Base-by-base conservation (phyloP, 495 filamentous ascomycete genomes). In the Tuber indicum region DNA sequence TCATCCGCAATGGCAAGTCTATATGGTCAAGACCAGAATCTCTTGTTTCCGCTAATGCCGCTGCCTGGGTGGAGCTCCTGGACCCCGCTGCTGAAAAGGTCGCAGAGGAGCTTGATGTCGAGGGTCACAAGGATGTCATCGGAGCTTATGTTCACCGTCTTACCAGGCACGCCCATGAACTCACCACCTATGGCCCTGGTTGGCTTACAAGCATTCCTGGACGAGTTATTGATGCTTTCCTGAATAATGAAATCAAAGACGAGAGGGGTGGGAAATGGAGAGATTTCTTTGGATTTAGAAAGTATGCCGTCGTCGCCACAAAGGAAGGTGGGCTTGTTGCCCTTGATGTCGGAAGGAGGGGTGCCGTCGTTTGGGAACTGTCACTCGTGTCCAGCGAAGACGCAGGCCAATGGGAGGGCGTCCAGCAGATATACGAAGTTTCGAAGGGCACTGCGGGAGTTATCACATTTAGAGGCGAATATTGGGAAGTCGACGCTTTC, bases 271-370 rank as follows among this genome's bases (percentile, higher is more conserved):
- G 88, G n/a, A 86, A 87, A 58, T 90, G 89, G 23, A 85, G 91
- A 19, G 93, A 98, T 82, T 90, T 88, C 82, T 98, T 98, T 83
- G 96, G 95, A 43, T 92, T 97, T 82, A 89, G 91, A 76, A 97
- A 96, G 84, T 85, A 95, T 46, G 88, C 91, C 10, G 86, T 97
- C 77, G 87, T 96, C 70, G 94, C 93, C 10, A 97, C 95, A 12
- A 87, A 90, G 76, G 89, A 89, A 75, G 95, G 95, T 14, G 89
- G 92, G 73, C 84, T 98, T 12, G 92, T 92, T 76, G 92, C 90
- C 12, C 86, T 99, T 46, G 91, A 97, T 82, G 87, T 90, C 52
- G 93, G 91, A 12, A 91, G 90, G 71, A 88, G 91, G 52, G 94
- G 93, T 10, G 86, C 87, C 39, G 86, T 96, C n/a, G 85, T 92